Evolutionary conservation across 225 moss, liverwort and hornwort genomes (phyloP).

Genomic region (Physcomitrium patens): DNA sequence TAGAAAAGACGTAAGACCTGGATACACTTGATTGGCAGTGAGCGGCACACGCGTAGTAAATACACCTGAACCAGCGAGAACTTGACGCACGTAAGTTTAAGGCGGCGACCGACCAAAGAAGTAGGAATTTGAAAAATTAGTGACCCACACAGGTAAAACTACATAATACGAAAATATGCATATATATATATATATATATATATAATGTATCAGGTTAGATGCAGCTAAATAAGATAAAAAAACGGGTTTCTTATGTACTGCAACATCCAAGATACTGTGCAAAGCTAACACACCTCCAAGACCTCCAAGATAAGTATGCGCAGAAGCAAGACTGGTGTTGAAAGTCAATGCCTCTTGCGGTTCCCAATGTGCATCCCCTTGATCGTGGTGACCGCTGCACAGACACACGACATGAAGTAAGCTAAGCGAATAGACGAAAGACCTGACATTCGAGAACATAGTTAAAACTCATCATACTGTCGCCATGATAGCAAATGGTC

Average conservation of each 20-base stretch:
- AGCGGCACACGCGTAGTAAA: not conserved
- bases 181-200: no score
- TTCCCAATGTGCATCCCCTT: slow-evolving; percentile 51
- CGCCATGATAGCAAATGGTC: not conserved
- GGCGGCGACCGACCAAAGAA: not conserved
- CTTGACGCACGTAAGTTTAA: no score
- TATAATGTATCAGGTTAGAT: not conserved
- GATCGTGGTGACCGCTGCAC: slow-evolving; percentile 35
- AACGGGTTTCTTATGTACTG: not conserved
- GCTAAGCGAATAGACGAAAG: not conserved
- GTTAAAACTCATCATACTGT: not conserved
- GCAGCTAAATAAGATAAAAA: not conserved
- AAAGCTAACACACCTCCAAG: slow-evolving; percentile 50
- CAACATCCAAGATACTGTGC: slow-evolving; percentile 7
- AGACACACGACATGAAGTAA: slow-evolving; percentile 30
- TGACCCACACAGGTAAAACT: not conserved
- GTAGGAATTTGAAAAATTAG: not conserved
- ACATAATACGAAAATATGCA: no score
- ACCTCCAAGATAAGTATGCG: slow-evolving; percentile 63
- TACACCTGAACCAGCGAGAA: no score
- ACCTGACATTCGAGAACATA: slow-evolving; percentile 10
- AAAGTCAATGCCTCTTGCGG: slow-evolving; percentile 52
- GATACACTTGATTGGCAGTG: slow-evolving; percentile 8
- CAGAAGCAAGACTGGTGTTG: slow-evolving; percentile 62
- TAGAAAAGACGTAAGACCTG: not conserved